A percentile compares a stretch with the other conserved stretches of the same genome.
Conservation (phyloP, 2,329 filamentous ascomycete genomes). For the Aspergillus floridensis region DNA sequence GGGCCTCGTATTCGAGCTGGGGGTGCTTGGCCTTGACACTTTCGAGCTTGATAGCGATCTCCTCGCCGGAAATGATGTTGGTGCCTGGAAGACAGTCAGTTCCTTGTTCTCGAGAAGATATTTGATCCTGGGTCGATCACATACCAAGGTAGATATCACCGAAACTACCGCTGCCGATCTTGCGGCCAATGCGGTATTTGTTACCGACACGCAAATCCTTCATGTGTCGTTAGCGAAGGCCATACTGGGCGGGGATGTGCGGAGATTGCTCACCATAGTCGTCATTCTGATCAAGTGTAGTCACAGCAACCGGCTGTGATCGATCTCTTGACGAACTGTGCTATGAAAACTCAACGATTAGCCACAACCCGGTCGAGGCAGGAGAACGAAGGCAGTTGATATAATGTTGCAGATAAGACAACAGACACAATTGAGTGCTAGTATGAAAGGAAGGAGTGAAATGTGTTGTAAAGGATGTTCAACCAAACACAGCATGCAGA, state of each 20-base stretch:
- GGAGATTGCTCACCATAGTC: constrained; percentile 35
- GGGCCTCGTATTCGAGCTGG: constrained; percentile 96
- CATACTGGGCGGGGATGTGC: neutral
- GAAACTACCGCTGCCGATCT: constrained; percentile 97
- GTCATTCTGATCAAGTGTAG: constrained; percentile 32
- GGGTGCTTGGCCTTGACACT: constrained; percentile 99
- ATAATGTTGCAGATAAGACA: neutral
- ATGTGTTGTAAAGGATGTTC: neutral
- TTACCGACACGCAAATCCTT: constrained; percentile 99
- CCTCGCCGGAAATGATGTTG: constrained; percentile 99
- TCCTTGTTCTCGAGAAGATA: neutral
- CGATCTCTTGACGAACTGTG: constrained; percentile 12
- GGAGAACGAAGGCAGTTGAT: neutral
- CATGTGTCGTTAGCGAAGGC: constrained; percentile 20
- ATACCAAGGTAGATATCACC: constrained; percentile 92
- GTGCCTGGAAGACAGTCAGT: constrained; percentile 61
- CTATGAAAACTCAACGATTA: neutral
- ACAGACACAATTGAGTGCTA: neutral
- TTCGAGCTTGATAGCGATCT: constrained; percentile 99
- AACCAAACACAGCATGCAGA: neutral
- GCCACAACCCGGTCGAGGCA: neutral
- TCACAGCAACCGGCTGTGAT: constrained; percentile 33
- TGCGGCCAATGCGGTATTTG: constrained; percentile 98
- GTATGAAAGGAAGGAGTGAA: neutral
- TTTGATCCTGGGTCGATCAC: constrained; percentile 23